Conservation (phyloP, 2,329 filamentous ascomycete species). For the Botrytis paeoniae region DNA sequence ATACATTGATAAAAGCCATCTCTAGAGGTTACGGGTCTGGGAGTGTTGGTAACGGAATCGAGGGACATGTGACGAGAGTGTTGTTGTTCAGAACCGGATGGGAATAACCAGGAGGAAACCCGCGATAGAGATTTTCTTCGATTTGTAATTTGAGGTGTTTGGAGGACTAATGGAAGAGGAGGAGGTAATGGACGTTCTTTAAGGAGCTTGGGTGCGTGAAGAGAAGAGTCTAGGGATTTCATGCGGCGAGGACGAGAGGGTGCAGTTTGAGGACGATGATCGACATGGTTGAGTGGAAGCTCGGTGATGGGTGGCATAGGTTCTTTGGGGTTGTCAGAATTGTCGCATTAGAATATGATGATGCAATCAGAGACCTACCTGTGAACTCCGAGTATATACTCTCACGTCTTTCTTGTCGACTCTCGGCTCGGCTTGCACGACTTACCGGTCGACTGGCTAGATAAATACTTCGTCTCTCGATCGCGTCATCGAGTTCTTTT, state of each 20-base stretch:
- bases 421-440: conserved; percentile 29
- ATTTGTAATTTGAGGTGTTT: conserved; percentile 48
- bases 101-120: conserved; percentile 59
- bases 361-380: conserved; percentile 23
- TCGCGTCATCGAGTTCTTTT: conserved; percentile 56
- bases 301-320: conserved; percentile 49
- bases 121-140: conserved; percentile 67
- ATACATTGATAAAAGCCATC: conserved; percentile 61
- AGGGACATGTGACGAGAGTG: conserved; percentile 43
- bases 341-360: not conserved
- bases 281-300: conserved; percentile 41
- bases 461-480: conserved; percentile 54
- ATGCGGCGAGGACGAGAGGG: conserved; percentile 16
- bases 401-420: conserved; percentile 22
- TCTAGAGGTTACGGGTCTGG: conserved; percentile 48
- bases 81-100: conserved; percentile 22
- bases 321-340: conserved; percentile 41
- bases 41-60: conserved; percentile 54
- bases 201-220: conserved; percentile 14
- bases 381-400: conserved; percentile 33
- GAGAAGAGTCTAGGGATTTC: conserved; percentile 14
- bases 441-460: conserved; percentile 37
- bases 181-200: conserved; percentile 40
- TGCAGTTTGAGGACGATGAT: conserved; percentile 30
- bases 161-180: conserved; percentile 56